phyloP scores from a whole-genome alignment of 2,329 filamentous ascomycete genomes.

The Tolypocladium tundrense region DNA sequence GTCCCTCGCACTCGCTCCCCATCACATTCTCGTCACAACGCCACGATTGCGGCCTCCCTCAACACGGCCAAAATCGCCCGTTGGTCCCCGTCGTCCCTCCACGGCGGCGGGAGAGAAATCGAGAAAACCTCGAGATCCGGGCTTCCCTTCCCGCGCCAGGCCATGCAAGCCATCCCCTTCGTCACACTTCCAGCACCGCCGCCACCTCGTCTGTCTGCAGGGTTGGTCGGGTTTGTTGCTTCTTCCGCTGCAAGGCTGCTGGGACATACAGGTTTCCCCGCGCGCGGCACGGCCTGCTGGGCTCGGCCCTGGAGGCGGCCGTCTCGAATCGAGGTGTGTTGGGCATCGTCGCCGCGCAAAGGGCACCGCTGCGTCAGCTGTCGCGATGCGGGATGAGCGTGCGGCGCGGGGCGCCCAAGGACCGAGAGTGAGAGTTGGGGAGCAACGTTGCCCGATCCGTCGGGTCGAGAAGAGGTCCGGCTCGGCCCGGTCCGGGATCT shows the following conservation, averaged over 20 bases:
- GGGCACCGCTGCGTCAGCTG: neutral
- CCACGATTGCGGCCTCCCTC: neutral
- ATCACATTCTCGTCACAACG: neutral
- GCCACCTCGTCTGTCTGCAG: neutral
- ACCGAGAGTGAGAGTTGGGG: neutral
- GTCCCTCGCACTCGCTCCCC: neutral
- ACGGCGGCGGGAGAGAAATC: neutral
- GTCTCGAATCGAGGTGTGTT: neutral
- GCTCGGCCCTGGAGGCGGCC: neutral
- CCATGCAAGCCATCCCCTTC: neutral
- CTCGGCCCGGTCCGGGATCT: neutral
- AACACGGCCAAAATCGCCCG: neutral
- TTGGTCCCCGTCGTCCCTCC: neutral
- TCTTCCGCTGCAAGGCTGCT: neutral
- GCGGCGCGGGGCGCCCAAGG: neutral
- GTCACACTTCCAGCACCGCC: neutral
- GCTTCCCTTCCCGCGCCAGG: neutral
- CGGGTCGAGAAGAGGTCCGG: neutral
- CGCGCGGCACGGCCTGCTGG: neutral
- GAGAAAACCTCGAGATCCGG: neutral
- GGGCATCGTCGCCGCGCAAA: neutral
- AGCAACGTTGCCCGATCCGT: neutral
- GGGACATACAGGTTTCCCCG: neutral
- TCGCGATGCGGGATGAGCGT: neutral
- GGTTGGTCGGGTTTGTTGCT: neutral